These are phyloP conservation scores for Colletotrichum sp. DNA, from an alignment of 2,329 filamentous ascomycete species.

Conservation along the genomic window DNA sequence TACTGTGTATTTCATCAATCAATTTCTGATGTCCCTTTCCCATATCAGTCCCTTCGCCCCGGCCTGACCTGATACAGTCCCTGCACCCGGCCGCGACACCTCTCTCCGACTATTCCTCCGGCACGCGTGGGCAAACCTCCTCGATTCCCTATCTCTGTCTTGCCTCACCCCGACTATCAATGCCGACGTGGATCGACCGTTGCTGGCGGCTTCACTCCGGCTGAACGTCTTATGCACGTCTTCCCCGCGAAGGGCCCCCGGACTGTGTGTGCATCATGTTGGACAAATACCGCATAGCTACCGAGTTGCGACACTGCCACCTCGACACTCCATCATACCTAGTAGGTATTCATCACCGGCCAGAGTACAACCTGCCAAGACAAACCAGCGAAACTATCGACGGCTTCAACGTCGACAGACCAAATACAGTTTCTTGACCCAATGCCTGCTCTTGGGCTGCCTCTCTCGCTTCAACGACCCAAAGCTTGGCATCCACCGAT, in stretches of 20 bases:
- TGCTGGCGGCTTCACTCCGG: neutral
- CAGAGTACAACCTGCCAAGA: slow-evolving; percentile 7
- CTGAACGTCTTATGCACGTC: neutral
- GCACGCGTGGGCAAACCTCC: neutral
- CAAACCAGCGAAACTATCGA: slow-evolving; percentile 10
- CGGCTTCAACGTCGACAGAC: neutral
- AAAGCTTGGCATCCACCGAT: neutral
- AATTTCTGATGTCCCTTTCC: neutral
- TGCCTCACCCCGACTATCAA: neutral
- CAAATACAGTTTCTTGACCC: neutral
- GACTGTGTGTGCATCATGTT: neutral
- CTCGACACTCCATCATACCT: neutral
- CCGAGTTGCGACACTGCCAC: slow-evolving; percentile 1
- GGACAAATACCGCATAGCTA: neutral
- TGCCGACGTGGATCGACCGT: neutral
- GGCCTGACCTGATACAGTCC: neutral
- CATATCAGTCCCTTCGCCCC: neutral
- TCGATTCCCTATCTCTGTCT: neutral
- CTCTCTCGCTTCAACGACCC: neutral
- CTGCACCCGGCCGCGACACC: neutral
- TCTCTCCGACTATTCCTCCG: neutral
- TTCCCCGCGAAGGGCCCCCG: neutral
- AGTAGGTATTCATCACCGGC: neutral
- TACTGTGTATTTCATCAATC: neutral
- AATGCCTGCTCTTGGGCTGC: neutral